Conservation (phyloP, 192 early-diverging fungal species). For the Backusella mclennaniae region DNA sequence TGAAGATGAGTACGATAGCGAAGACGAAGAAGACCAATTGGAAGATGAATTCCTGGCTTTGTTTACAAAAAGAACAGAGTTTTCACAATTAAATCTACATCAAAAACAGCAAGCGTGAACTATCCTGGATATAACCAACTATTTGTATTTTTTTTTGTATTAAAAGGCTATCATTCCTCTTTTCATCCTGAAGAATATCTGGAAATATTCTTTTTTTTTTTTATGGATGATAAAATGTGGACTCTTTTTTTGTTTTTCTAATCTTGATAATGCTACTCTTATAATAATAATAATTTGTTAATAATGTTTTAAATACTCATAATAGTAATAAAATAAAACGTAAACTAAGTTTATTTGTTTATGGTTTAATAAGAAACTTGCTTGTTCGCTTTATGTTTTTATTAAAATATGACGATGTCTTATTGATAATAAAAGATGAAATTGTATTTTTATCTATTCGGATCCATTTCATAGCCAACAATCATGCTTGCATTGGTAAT, state of each 20-base stretch:
- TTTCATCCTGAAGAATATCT: background rate
- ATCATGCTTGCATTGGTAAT: no score
- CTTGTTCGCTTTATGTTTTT: background rate
- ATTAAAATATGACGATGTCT: background rate
- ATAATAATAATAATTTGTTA: background rate
- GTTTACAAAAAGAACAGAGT: background rate
- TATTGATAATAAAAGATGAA: no score
- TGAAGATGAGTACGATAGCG: slow-evolving; percentile 21
- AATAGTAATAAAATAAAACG: background rate
- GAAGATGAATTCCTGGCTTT: slow-evolving; percentile 8
- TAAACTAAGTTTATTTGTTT: background rate
- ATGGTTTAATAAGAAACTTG: background rate
- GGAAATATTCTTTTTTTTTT: background rate
- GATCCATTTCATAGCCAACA: no score
- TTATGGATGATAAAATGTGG: background rate
- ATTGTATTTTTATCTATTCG: no score
- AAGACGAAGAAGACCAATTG: slow-evolving; percentile 19
- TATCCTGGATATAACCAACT: no score
- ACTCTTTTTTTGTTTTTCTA: background rate
- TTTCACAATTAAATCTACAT: background rate
- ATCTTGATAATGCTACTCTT: background rate
- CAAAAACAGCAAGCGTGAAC: background rate
- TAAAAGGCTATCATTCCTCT: background rate
- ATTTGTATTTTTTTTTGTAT: background rate
- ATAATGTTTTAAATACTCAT: background rate